Percentiles rank a stretch among this genome's conserved stretches.
phyloP scores from a whole-genome alignment of 2,329 filamentous ascomycete species.

The Claviceps pazoutovae region DNA sequence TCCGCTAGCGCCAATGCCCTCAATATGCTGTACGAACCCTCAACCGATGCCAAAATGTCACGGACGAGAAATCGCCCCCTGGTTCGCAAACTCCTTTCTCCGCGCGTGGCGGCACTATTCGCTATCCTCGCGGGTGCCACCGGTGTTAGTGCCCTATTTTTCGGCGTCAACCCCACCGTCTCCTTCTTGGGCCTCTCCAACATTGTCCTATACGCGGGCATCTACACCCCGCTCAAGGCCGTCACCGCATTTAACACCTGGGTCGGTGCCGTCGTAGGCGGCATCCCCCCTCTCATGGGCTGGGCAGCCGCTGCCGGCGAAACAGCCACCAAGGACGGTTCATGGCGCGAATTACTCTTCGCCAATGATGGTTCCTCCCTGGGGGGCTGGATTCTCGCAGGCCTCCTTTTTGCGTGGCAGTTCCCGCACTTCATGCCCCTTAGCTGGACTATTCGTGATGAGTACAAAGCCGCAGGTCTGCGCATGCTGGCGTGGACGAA shows the following conservation, averaged over 20 bases:
- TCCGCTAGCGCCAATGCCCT: conserved; percentile 85
- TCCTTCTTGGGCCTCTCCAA: conserved; percentile 74
- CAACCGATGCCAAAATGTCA: conserved; percentile 83
- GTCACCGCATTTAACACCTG: conserved; percentile 83
- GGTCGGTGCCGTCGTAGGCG: conserved; percentile 84
- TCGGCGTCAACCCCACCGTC: conserved; percentile 88
- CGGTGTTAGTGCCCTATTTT: conserved; percentile 63
- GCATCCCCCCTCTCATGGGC: conserved; percentile 91
- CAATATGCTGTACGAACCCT: conserved; percentile 93
- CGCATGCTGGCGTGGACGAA: conserved; percentile 78
- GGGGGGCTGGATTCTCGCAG: conserved; percentile 82
- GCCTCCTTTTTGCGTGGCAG: conserved; percentile 84
- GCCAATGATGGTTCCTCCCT: conserved; percentile 44
- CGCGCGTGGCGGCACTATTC: conserved; percentile 60
- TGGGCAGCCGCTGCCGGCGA: conserved; percentile 93
- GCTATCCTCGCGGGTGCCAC: conserved; percentile 56
- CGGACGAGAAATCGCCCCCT: conserved; percentile 85
- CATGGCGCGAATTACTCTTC: conserved; percentile 66
- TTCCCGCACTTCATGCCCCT: conserved; percentile 97
- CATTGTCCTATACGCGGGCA: conserved; percentile 75
- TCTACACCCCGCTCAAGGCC: conserved; percentile 88
- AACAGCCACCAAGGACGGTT: conserved; percentile 60
- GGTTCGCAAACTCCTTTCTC: conserved; percentile 65
- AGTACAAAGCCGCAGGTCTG: conserved; percentile 62
- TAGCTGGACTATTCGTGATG: conserved; percentile 74